Evolutionary conservation across 164 flowering plant genomes (phyloP).

Genomic region (Dillenia turbinata): DNA sequence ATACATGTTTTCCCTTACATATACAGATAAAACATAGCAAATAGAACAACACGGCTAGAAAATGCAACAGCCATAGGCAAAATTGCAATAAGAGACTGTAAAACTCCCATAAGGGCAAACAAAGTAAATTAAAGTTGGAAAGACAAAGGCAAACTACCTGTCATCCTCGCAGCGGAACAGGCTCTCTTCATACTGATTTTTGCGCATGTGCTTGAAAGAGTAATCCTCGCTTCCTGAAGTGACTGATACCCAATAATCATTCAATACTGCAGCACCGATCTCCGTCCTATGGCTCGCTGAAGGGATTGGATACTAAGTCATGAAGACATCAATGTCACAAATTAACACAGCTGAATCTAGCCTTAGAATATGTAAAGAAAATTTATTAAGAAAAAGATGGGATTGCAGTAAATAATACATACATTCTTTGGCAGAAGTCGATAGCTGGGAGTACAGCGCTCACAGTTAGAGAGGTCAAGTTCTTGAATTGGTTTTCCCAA

Average conservation of each 20-base stretch:
- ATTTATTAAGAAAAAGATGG: neutral
- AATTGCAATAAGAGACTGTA: no score
- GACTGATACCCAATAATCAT: constrained; percentile 97
- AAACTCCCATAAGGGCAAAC: neutral
- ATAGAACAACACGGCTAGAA: no score
- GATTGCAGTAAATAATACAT: constrained; percentile 11
- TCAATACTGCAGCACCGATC: constrained; percentile 78
- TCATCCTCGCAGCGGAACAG: constrained; percentile 98
- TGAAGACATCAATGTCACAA: neutral
- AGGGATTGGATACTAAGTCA: constrained; percentile 72
- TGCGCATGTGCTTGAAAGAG: constrained; percentile 98
- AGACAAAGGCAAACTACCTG: constrained; percentile 38
- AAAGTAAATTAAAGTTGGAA: constrained; percentile 2
- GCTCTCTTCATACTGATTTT: constrained; percentile 98
- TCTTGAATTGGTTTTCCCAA: constrained; percentile 79
- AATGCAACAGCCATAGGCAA: no score
- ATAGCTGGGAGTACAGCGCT: constrained; percentile 95
- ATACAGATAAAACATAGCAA: no score
- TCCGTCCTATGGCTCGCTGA: constrained; percentile 78
- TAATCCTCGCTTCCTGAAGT: constrained; percentile 99
- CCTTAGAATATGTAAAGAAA: neutral
- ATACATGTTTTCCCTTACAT: neutral
- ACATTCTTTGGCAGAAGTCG: constrained; percentile 92
- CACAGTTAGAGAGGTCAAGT: constrained; percentile 92
- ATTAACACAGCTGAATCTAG: neutral